A percentile compares a stretch with the other conserved stretches of the same genome.
Evolutionary conservation across 1,284 basidiomycete species (phyloP).

Genomic region (Peniophora sp.): DNA sequence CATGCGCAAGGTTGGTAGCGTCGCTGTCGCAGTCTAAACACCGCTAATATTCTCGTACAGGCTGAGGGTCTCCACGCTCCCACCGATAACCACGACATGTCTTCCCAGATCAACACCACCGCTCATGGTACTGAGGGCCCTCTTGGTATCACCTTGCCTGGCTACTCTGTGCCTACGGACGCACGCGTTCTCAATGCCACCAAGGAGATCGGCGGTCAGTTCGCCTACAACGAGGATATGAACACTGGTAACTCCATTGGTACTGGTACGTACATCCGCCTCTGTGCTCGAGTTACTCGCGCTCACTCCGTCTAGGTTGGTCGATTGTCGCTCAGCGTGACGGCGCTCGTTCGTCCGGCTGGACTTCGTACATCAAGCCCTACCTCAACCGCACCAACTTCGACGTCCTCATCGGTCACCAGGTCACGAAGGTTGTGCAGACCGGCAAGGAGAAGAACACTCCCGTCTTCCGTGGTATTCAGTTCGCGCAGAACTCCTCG

Average conservation of each 20-base stretch:
- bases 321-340: constrained; percentile 22
- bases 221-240: constrained; percentile 25
- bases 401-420: constrained; percentile 32
- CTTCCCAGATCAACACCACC: constrained; percentile 20
- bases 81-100: constrained; percentile 21
- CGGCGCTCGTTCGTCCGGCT: constrained; percentile 25
- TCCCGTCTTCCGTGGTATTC: constrained; percentile 23
- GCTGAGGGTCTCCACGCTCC: constrained; percentile 21
- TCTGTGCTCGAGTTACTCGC: constrained; percentile 9
- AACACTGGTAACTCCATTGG: constrained; percentile 26
- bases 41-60: constrained; percentile 12
- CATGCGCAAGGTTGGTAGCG: constrained; percentile 19
- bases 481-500: constrained; percentile 18
- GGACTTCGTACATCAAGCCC: constrained; percentile 29
- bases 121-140: constrained; percentile 24
- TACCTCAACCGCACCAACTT: constrained; percentile 27
- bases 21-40: neutral
- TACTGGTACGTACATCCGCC: constrained; percentile 17
- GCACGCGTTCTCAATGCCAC: constrained; percentile 14
- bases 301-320: constrained; percentile 21
- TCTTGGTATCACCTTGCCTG: constrained; percentile 22
- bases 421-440: constrained; percentile 28
- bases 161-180: constrained; percentile 18
- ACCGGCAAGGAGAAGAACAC: constrained; percentile 12
- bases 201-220: constrained; percentile 15